Percentiles rank a stretch among this genome's conserved stretches.
These are phyloP conservation scores for Penicillium verrucosum DNA, from an alignment of 2,329 filamentous ascomycete species.

Conservation along the genomic window DNA sequence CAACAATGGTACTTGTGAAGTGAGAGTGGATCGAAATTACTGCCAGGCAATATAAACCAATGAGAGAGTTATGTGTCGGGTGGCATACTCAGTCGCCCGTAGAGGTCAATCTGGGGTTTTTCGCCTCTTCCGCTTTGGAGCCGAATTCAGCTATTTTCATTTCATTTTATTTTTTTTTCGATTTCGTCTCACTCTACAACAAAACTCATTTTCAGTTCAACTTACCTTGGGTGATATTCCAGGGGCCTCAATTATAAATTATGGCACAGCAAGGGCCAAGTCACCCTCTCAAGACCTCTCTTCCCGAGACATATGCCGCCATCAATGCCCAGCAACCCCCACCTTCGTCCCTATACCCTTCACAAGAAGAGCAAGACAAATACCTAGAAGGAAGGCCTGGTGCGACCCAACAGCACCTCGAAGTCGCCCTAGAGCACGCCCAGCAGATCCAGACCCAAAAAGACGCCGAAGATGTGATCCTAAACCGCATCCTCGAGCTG, in stretches of 20 bases:
- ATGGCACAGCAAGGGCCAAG: conserved; percentile 40
- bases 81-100: no score
- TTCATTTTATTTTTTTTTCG: background rate
- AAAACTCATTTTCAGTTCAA: background rate
- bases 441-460: conserved; percentile 78
- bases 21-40: no score
- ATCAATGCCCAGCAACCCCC: conserved; percentile 44
- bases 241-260: background rate
- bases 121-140: conserved; percentile 5
- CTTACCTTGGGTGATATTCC: background rate
- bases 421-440: conserved; percentile 78
- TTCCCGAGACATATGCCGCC: conserved; percentile 41
- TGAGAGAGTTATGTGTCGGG: no score
- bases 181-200: background rate
- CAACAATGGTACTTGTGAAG: no score
- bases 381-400: conserved; percentile 34
- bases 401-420: conserved; percentile 48
- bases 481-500: conserved; percentile 68
- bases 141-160: background rate
- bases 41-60: no score
- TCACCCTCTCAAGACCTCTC: conserved; percentile 59
- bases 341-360: conserved; percentile 20
- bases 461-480: conserved; percentile 69
- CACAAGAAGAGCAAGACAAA: conserved; percentile 29
- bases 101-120: background rate